Conservation (phyloP, 306 rosid genomes). For the Mimosa pudica region DNA sequence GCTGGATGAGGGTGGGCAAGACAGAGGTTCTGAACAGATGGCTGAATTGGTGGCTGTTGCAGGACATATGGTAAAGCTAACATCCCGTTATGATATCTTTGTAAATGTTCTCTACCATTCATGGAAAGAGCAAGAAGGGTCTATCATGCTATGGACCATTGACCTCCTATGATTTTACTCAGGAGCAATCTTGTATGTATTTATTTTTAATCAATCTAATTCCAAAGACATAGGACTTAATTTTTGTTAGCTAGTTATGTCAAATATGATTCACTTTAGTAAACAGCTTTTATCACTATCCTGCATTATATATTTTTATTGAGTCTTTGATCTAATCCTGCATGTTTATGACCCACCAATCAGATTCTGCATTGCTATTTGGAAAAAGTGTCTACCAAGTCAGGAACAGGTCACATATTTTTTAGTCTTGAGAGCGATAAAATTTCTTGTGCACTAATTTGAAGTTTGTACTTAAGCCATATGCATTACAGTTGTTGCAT, state of each 20-base stretch:
- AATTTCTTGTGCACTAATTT: constrained; percentile 9
- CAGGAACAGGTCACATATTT: not conserved
- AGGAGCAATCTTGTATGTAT: not conserved
- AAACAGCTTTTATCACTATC: not conserved
- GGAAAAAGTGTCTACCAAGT: not conserved
- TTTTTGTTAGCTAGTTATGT: no score
- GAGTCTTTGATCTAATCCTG: not conserved
- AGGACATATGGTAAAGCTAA: constrained; percentile 65
- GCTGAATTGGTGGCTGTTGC: constrained; percentile 82
- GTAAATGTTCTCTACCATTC: constrained; percentile 25
- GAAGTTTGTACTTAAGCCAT: constrained; percentile 9
- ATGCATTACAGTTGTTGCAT: not conserved
- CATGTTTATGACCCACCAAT: not conserved
- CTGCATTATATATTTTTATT: not conserved
- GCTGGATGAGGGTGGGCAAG: constrained; percentile 86
- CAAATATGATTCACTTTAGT: no score
- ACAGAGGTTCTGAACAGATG: constrained; percentile 74
- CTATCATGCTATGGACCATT: not conserved
- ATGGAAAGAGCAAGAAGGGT: constrained; percentile 4
- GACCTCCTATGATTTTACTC: not conserved
- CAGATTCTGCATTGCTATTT: not conserved
- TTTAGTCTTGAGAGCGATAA: constrained; percentile 2
- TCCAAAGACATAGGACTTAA: not conserved
- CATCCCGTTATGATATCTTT: constrained; percentile 5
- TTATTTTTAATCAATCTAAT: constrained; percentile 1